phyloP scores from a whole-genome alignment of 1,284 basidiomycete genomes.

The Pisolithus thermaeus region DNA sequence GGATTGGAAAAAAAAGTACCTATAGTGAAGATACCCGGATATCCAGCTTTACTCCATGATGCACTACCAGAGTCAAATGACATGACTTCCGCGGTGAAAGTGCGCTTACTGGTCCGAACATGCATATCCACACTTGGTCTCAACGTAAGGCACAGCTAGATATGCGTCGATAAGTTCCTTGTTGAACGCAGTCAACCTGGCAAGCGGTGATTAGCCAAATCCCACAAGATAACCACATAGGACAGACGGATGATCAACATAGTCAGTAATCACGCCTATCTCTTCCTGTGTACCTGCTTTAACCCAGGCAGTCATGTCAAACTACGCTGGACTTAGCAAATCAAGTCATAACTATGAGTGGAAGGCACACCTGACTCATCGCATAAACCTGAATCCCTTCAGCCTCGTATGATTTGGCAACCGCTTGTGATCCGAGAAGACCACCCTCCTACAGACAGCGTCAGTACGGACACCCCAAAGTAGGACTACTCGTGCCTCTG shows the following conservation, averaged over 20 bases:
- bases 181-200: conserved; percentile 76
- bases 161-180: conserved; percentile 73
- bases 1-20: conserved; percentile 39
- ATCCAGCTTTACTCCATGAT: conserved; percentile 83
- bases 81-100: background rate
- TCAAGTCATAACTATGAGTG: conserved; percentile 2
- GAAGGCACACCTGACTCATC: conserved; percentile 72
- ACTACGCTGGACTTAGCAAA: conserved; percentile 39
- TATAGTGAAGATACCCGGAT: conserved; percentile 78
- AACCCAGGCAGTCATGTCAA: conserved; percentile 97
- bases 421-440: conserved; percentile 90
- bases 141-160: conserved; percentile 69
- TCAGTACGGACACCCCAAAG: background rate
- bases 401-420: conserved; percentile 74
- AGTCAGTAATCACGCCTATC: conserved; percentile 91
- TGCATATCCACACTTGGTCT: conserved; percentile 90
- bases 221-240: conserved; percentile 1
- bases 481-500: conserved; percentile 51
- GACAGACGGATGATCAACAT: conserved; percentile 59
- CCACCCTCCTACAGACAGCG: conserved; percentile 68
- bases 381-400: conserved; percentile 67
- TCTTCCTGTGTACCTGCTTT: conserved; percentile 83
- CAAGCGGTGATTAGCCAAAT: conserved; percentile 1
- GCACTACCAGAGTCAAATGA: conserved; percentile 42
- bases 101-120: conserved; percentile 81